Percentiles rank a stretch among this genome's conserved stretches.
phyloP scores from a whole-genome alignment of 495 filamentous ascomycete genomes.

The Penicillium coffeae region DNA sequence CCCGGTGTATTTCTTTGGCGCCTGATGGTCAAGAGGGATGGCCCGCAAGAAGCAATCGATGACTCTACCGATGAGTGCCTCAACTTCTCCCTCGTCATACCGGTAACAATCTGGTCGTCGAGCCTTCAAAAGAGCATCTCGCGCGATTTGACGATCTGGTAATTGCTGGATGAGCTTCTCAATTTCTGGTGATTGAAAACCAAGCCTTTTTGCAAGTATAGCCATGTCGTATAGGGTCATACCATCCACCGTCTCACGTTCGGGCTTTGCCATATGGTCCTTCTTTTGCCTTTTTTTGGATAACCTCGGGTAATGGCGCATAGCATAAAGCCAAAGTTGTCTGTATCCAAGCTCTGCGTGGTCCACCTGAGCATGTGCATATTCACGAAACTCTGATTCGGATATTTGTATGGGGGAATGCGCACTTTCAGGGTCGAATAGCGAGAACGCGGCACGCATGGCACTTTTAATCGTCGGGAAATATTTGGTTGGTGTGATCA shows the following conservation, averaged over 20 bases:
- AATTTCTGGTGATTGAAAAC: slow-evolving; percentile 30
- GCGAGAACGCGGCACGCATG: slow-evolving; percentile 3
- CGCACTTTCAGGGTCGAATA: not conserved
- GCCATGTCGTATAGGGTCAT: slow-evolving; percentile 29
- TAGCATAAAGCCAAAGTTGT: slow-evolving; percentile 4
- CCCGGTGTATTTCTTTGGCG: not conserved
- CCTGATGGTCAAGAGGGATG: slow-evolving; percentile 7
- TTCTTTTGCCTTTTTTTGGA: slow-evolving; percentile 11
- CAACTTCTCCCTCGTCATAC: slow-evolving; percentile 20
- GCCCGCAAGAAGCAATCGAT: slow-evolving; percentile 17
- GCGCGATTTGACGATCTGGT: slow-evolving; percentile 31
- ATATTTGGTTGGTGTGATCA: slow-evolving; percentile 13
- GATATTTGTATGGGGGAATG: slow-evolving; percentile 20
- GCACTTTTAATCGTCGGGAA: slow-evolving; percentile 16
- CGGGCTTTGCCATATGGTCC: slow-evolving; percentile 17
- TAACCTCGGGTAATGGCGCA: slow-evolving; percentile 5
- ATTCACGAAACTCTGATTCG: slow-evolving; percentile 13
- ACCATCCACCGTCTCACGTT: slow-evolving; percentile 8
- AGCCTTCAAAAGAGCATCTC: slow-evolving; percentile 26
- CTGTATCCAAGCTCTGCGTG: slow-evolving; percentile 9
- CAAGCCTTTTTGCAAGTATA: slow-evolving; percentile 23
- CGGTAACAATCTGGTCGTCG: slow-evolving; percentile 25
- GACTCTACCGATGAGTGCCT: slow-evolving; percentile 19
- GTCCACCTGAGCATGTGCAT: slow-evolving; percentile 6
- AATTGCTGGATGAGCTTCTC: slow-evolving; percentile 21